Evolutionary conservation across 495 filamentous ascomycete species (phyloP), one percentile per base, ranked within the genome.

Genomic region (Podospora comata): DNA sequence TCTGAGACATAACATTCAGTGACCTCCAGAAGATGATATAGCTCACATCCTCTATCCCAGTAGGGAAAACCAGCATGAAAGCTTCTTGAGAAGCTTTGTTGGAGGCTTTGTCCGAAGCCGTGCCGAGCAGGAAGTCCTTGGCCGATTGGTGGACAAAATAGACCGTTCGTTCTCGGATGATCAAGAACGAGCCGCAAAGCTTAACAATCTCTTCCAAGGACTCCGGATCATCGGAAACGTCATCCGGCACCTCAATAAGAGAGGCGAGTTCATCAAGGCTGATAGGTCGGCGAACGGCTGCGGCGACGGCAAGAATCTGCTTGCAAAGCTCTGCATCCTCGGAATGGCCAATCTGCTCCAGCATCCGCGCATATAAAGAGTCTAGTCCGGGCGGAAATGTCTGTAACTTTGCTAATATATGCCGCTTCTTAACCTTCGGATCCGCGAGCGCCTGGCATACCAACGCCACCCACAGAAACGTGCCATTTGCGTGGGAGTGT

Each of bases 31-130:
- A 74, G 19, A 82, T 77, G 0, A 28, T 53, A 16, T 66, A 30
- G 59, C 66, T 34, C 5, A 23, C 15, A 18, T n/a, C 20, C 2
- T n/a, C 18, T 26, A 23, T 23, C 16, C 15, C 15, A 57, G 5
- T 5, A 23, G 15, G 55, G 55, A 57, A 57, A 23, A 57, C 20
- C 55, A 57, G 18, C 18, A 3, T 5, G 15, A 23, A 57, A n/a
- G 55, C 15, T 1, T 23, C 18, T 11, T 80, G 71, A 68, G 70
- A 81, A 30, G 80, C 79, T 48, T 80, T 74, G 28, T 73, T 79
- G n/a, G 79, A 83, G 72, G 18, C 79, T 68, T 62, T 70, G 68
- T 55, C 82, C 68, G n/a, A 32, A 68, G 5, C 71, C 53, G 26
- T 77, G 62, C 58, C 70, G 75, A 26, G 78, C 18, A 2, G 67